Evolutionary conservation across 1,139 yeast genomes (phyloP), one percentile per base, ranked within the genome.

Genomic region (Kazachstania sp.): DNA sequence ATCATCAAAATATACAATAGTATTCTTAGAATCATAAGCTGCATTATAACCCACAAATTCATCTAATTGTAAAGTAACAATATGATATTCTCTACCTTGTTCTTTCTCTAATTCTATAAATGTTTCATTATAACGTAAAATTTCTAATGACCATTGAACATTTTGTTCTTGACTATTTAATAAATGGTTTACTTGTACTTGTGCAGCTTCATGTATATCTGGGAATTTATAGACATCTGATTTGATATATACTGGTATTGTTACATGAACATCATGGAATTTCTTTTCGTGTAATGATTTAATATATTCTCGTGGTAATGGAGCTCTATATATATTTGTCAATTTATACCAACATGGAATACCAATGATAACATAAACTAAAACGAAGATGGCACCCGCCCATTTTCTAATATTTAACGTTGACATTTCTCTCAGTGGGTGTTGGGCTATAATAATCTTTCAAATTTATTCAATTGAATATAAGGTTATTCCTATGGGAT

Each of bases 291-390:
- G 70, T 47, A 74, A 66, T 7, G 63, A 55, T 46, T 71, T 65
- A 49, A 86, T 78, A 49, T 74, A 73, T 7, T 70, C 71, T 11
- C 72, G 65, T 4, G 95, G 95, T 44, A 88, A 70, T 28, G 79
- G 78, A 0, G 95, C 94, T 51, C 95, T 72, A 58, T 84, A 78
- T 9, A 86, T 79, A 19, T 81, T 73, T 4, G 96, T 86, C 36
- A 95, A 78, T 43, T 67, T 64, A 49, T 73, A 68, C 83, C 92
- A 87, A 52, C 86, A 64, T 2, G 96, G 96, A 18, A 80, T 60
- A 1, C 95, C 96, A n/a, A 85, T 63, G 6, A 73, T 56, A 1
- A 72, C 54, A 42, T 79, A 73, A 3, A 78, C 55, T 1, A 70
- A 52, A 12, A 67, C 50, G 41, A 69, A 58, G 38, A 59, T 50